phyloP scores from a whole-genome alignment of 371 early-diverging fungal species.

The Nematocida minor region DNA sequence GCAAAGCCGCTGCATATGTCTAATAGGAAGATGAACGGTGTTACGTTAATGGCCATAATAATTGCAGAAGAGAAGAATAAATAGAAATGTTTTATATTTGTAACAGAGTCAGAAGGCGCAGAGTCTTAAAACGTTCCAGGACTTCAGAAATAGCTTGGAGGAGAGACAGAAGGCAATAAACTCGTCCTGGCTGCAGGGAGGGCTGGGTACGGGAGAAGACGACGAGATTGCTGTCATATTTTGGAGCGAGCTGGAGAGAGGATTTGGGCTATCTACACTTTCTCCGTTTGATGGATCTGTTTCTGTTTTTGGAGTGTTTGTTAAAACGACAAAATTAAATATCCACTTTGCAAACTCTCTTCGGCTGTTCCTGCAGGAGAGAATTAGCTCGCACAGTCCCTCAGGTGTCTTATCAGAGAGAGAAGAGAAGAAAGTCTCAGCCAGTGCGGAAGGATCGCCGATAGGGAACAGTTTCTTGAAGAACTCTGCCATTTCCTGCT shows the following conservation, averaged over 20 bases:
- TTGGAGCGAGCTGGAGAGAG: background rate
- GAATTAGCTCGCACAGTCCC: background rate
- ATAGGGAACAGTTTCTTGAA: slow-evolving; percentile 27
- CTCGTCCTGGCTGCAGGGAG: background rate
- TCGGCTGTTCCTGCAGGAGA: slow-evolving; percentile 22
- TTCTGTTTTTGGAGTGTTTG: background rate
- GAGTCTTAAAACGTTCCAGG: slow-evolving; percentile 26
- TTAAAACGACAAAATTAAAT: background rate
- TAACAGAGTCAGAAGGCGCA: slow-evolving; percentile 16
- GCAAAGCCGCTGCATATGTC: slow-evolving; percentile 2
- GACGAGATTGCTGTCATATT: slow-evolving; percentile 15
- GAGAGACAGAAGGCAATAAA: slow-evolving; percentile 26
- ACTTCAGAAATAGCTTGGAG: slow-evolving; percentile 8
- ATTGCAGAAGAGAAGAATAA: background rate
- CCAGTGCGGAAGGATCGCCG: background rate
- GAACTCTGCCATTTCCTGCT: background rate
- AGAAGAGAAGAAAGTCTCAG: background rate
- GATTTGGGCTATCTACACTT: background rate
- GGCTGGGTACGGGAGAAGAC: background rate
- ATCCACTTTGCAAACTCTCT: slow-evolving; percentile 34
- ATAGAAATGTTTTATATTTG: slow-evolving; percentile 40
- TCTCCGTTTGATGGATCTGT: background rate
- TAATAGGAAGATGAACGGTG: slow-evolving; percentile 39
- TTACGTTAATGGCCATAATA: slow-evolving; percentile 22
- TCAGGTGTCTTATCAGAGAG: background rate